Evolutionary conservation across 192 early-diverging fungal species (phyloP), one percentile per base, ranked within the genome.

Genomic region (Coemansia sp.): DNA sequence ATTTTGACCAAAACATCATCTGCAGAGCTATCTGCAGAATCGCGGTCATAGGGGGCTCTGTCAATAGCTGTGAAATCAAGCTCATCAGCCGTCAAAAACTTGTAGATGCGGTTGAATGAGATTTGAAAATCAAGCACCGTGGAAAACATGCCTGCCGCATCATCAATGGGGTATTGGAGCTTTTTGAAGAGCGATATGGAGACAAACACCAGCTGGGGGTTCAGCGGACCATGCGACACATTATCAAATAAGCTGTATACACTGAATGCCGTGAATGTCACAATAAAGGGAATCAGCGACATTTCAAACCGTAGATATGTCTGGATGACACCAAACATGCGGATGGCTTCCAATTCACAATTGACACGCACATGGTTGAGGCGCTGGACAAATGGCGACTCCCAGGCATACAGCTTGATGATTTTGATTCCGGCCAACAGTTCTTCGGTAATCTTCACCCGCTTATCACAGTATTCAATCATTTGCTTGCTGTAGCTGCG

Each of bases 151-250:
- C 51, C 77, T 1, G 93, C 91, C 47, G 92, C 86, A 7, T 84
- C 77, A 11, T 77, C 54, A 25, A 98, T 71, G 28, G 95, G 90
- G 54, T 88, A 88, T 48, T 85, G 86, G 5, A 98, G 65, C 51
- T 90, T 69, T 54, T 92, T 88, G 72, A 98, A 94, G n/a, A 96
- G 73, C 0, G 91, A 76, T 41, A 98, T 72, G 9, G 88, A 82
- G 3, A 91, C 90, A 67, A 96, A 96, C 1, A 90, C 90, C 25
- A 88, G 51, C 38, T 73, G 70, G 17, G 81, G 54, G 2, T 82
- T 85, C 17, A 93, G 59, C 11, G 71, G 69, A 8, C 67, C 67
- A 27, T 37, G 60, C 9, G 55, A 59, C 13, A 80, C 64, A 39
- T 71, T 59, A 10, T 72, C 78, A 11, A 87, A 63, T 4, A 82